These are phyloP conservation scores for Fusarium tricinctum DNA, from an alignment of 2,329 filamentous ascomycete species.

Conservation along the genomic window DNA sequence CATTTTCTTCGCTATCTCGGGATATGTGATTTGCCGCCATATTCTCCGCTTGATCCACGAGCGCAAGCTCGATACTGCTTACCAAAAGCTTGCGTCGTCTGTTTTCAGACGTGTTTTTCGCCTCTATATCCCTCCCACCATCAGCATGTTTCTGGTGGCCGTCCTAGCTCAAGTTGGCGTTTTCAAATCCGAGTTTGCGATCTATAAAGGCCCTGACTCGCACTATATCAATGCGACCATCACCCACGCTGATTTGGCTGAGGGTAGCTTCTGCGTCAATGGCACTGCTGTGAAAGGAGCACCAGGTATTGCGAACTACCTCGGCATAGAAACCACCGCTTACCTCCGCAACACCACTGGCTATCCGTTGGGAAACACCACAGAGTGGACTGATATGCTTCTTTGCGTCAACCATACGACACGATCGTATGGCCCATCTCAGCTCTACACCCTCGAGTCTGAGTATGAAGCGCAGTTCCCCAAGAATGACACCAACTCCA, in stretches of 20 bases:
- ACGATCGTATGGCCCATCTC: conserved; percentile 48
- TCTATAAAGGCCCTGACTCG: conserved; percentile 57
- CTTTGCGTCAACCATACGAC: conserved; percentile 55
- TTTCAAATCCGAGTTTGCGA: conserved; percentile 54
- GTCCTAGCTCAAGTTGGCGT: conserved; percentile 56
- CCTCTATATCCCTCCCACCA: conserved; percentile 57
- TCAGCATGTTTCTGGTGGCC: conserved; percentile 58
- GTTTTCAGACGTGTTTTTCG: conserved; percentile 57
- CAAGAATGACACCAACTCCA: conserved; percentile 33
- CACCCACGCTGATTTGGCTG: conserved; percentile 41
- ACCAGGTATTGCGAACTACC: conserved; percentile 48
- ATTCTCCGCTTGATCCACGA: conserved; percentile 56
- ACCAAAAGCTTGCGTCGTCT: conserved; percentile 55
- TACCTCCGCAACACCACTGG: conserved; percentile 51
- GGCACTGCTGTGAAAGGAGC: conserved; percentile 49
- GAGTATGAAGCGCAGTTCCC: conserved; percentile 33
- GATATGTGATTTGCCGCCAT: conserved; percentile 59
- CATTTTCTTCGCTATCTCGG: conserved; percentile 61
- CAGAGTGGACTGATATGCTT: conserved; percentile 48
- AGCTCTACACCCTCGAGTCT: conserved; percentile 49
- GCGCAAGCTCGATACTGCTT: conserved; percentile 54
- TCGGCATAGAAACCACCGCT: conserved; percentile 48
- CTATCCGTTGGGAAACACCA: conserved; percentile 36
- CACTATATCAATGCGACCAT: conserved; percentile 58
- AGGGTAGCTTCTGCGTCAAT: conserved; percentile 48